A percentile compares a stretch with the other conserved stretches of the same genome.
Conservation (phyloP, 164 flowering plant species). For the Saururus chinensis region DNA sequence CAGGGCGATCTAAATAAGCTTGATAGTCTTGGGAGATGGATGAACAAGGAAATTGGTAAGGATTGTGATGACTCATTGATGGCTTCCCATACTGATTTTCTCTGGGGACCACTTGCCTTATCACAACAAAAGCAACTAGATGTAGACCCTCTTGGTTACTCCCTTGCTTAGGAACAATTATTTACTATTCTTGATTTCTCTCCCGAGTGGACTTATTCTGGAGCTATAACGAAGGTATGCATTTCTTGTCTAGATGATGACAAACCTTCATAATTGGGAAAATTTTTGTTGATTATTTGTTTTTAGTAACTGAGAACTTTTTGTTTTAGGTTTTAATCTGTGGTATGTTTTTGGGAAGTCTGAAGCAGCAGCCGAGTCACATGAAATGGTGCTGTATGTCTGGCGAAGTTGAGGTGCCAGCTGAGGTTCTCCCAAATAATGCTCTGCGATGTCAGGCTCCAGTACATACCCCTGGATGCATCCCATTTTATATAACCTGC, state of each 20-base stretch:
- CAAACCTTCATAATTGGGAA: too few relatives aligned
- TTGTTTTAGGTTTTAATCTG: too few relatives aligned
- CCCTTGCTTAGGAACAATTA: slow-evolving; percentile 60
- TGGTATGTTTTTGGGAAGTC: too few relatives aligned
- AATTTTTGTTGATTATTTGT: too few relatives aligned
- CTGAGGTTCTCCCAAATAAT: slow-evolving; percentile 33
- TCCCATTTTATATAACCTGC: slow-evolving; percentile 69
- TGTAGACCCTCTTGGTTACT: slow-evolving; percentile 32
- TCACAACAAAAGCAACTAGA: slow-evolving; percentile 48
- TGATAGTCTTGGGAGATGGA: too few relatives aligned
- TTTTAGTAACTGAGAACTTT: too few relatives aligned
- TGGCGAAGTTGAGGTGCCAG: slow-evolving; percentile 70
- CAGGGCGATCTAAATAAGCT: too few relatives aligned
- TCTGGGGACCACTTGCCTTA: slow-evolving; percentile 45
- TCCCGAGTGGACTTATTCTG: slow-evolving; percentile 57
- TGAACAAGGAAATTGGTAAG: slow-evolving; percentile 53
- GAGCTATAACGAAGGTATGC: slow-evolving; percentile 45
- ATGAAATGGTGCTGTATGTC: slow-evolving; percentile 94
- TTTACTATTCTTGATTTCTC: too few relatives aligned
- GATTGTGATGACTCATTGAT: slow-evolving; percentile 56
- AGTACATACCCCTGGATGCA: slow-evolving; percentile 41
- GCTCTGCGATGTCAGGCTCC: slow-evolving; percentile 60
- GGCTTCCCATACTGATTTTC: slow-evolving; percentile 50
- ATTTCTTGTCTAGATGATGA: too few relatives aligned
- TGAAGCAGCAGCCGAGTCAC: too few relatives aligned